phyloP scores from a whole-genome alignment of 345 rosid species.

The Moricandia moricandioides region DNA sequence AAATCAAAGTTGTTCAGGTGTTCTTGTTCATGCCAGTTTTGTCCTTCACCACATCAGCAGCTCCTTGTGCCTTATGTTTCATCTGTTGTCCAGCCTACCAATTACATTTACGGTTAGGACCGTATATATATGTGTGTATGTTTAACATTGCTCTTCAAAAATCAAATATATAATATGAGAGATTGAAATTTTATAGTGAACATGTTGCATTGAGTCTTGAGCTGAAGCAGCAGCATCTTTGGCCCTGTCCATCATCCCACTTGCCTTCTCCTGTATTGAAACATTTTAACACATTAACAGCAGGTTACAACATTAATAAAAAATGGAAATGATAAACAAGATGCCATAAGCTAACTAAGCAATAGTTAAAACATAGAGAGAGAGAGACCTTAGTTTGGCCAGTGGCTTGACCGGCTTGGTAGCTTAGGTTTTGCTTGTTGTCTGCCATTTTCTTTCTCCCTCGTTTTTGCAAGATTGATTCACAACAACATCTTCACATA shows the following conservation, averaged over 20 bases:
- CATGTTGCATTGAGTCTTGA: constrained; percentile 59
- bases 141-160: not conserved
- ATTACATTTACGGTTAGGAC: not conserved
- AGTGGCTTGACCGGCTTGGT: constrained; percentile 55
- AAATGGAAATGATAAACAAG: too few species aligned
- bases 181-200: constrained; percentile 11
- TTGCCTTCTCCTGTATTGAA: constrained; percentile 54
- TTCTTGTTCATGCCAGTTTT: constrained; percentile 57
- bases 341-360: too few species aligned
- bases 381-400: constrained; percentile 49
- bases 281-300: not conserved
- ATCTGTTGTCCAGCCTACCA: constrained; percentile 60
- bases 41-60: constrained; percentile 62
- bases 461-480: not conserved
- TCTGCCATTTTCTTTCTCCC: constrained; percentile 36
- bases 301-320: too few species aligned
- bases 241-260: constrained; percentile 57
- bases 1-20: not conserved
- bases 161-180: not conserved
- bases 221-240: constrained; percentile 59
- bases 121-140: not conserved
- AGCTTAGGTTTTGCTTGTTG: constrained; percentile 40
- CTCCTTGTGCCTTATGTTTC: constrained; percentile 59
- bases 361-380: not conserved
- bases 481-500: not conserved